Percentiles rank a stretch among this genome's conserved stretches.
Conservation (phyloP, 129 eudicot species). For the Calendula officinalis region DNA sequence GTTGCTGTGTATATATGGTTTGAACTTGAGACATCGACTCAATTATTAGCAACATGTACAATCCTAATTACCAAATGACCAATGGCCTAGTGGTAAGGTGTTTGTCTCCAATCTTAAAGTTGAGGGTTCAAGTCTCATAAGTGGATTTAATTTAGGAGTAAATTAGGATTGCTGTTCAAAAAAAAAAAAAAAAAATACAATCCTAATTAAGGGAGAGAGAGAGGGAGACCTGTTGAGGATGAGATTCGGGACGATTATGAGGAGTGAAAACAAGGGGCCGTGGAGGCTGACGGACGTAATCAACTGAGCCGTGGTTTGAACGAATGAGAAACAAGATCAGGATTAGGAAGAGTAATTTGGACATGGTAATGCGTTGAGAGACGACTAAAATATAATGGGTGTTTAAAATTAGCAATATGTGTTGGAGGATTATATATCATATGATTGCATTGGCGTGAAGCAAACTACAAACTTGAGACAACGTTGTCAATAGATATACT, state of each 20-base stretch:
- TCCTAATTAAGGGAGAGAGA: too few species aligned
- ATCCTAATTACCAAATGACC: too few species aligned
- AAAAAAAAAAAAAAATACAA: too few species aligned
- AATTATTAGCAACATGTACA: too few species aligned
- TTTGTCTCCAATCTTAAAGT: too few species aligned
- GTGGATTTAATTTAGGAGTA: too few species aligned
- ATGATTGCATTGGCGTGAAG: slow-evolving; percentile 51
- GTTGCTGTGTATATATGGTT: too few species aligned
- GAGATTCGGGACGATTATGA: slow-evolving; percentile 44
- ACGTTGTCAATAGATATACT: slow-evolving; percentile 34
- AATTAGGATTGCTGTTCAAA: too few species aligned
- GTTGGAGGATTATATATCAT: neutral
- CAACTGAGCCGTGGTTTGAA: slow-evolving; percentile 8
- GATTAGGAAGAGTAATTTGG: slow-evolving; percentile 9
- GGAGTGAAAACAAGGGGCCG: slow-evolving; percentile 45
- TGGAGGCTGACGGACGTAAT: slow-evolving; percentile 45
- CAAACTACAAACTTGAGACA: slow-evolving; percentile 14
- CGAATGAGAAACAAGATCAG: slow-evolving; percentile 10
- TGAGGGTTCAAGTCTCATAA: too few species aligned
- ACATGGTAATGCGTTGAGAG: slow-evolving; percentile 8
- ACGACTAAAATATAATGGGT: neutral
- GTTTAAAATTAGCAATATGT: slow-evolving; percentile 10
- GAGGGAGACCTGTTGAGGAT: slow-evolving; percentile 58
- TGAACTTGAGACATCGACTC: too few species aligned
- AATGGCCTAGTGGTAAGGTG: too few species aligned